Conservation (phyloP, 768 basidiomycete genomes). For the Russula compacta region DNA sequence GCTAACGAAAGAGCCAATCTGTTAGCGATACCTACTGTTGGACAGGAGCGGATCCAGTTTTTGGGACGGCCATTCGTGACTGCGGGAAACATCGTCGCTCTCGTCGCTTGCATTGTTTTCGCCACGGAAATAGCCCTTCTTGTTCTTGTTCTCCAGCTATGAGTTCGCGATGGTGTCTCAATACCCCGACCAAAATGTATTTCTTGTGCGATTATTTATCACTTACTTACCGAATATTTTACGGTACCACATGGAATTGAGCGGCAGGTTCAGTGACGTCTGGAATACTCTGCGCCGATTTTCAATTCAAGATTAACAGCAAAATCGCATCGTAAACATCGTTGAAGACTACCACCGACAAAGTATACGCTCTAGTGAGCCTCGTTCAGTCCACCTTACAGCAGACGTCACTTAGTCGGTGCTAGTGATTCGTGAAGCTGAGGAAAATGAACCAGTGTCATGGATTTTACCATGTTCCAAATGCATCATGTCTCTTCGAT, state of each 20-base stretch:
- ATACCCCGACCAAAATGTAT: not conserved
- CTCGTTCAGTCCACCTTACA: not conserved
- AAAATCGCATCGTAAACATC: too few relatives aligned
- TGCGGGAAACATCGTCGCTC: constrained; percentile 65
- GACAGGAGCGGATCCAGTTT: constrained; percentile 50
- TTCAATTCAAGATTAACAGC: not conserved
- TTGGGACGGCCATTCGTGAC: constrained; percentile 75
- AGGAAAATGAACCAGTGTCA: too few relatives aligned
- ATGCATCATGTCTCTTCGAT: too few relatives aligned
- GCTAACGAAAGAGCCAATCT: constrained; percentile 17
- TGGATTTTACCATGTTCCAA: too few relatives aligned
- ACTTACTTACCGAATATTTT: not conserved
- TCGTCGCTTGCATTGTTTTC: constrained; percentile 51
- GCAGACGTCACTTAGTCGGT: not conserved
- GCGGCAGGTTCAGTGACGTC: not conserved
- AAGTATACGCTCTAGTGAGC: too few relatives aligned
- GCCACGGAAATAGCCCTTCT: constrained; percentile 58
- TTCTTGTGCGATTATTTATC: not conserved
- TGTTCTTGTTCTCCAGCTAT: constrained; percentile 40
- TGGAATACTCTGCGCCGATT: not conserved
- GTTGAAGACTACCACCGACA: too few relatives aligned
- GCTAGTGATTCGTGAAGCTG: too few relatives aligned
- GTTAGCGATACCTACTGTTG: constrained; percentile 43
- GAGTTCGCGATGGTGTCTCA: not conserved
- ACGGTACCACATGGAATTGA: not conserved